Evolutionary conservation across 2,329 filamentous ascomycete species (phyloP), one percentile per base, ranked within the genome.

Genomic region (Alternaria arbusti): DNA sequence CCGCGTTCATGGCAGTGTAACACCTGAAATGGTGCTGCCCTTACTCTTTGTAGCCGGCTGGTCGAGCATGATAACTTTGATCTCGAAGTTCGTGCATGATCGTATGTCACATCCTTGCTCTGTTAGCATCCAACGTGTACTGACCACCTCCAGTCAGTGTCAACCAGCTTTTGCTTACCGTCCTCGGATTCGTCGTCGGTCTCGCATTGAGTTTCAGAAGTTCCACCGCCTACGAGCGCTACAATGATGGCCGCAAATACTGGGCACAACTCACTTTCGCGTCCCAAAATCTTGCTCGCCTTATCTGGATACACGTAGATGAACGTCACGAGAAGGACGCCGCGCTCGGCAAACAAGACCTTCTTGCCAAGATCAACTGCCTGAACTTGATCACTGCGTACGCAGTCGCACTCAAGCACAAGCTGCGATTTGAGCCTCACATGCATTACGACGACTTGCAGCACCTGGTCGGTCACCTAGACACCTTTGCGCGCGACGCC

Each of bases 161-260:
- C 62, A 85, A 86, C 70, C 87, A 86, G 12, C 86, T 92, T 26
- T 84, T 94, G 15, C 84, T 94, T 56, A 94, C 91, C 1, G 88
- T 94, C 59, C 86, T 91, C 52, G 91, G 91, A 89, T 94, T 94
- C 82, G 90, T 94, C 63, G 90, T 94, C 76, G 89, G 89, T 86
- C 81, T 94, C 63, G 86, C 89, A 8, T 84, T 94, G 36, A 92
- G 89, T 3, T 93, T 94, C 80, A 88, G 91, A 64, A 91, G 86
- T 70, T 89, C 90, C 2, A 93, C 91, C 6, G 91, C 91, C 11
- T 94, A 94, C 72, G 91, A 94, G 79, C 87, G 90, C 74, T 80
- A 80, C 65, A 78, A 83, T 85, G 77, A 90, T 65, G 90, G 73
- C 81, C 85, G 71, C 84, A 93, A 82, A 82, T 88, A 76, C 83